These are phyloP conservation scores for Pisolithus albus DNA, from an alignment of 768 basidiomycete genomes.

Conservation along the genomic window DNA sequence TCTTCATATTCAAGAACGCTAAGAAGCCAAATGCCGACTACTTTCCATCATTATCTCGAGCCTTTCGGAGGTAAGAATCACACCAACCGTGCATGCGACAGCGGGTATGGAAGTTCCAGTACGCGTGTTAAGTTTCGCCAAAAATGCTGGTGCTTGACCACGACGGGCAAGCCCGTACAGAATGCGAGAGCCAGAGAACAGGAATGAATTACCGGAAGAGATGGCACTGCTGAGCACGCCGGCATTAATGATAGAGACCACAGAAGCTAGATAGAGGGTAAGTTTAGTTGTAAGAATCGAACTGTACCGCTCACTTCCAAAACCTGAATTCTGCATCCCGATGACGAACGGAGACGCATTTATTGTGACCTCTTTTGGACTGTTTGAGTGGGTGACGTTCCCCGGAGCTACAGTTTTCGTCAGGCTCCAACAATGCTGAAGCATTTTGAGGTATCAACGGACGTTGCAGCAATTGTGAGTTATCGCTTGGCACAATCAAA, in stretches of 20 bases:
- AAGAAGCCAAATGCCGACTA: constrained; percentile 33
- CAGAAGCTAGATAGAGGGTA: constrained; percentile 36
- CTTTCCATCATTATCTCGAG: constrained; percentile 3
- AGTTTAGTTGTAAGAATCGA: constrained; percentile 15
- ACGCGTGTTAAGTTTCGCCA: constrained; percentile 32
- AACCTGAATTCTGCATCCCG: constrained; percentile 61
- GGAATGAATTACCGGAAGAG: constrained; percentile 61
- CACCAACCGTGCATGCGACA: constrained; percentile 20
- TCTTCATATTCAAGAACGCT: not conserved
- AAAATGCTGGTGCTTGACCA: constrained; percentile 46
- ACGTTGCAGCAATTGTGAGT: constrained; percentile 41
- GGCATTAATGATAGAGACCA: constrained; percentile 57
- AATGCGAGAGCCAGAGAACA: constrained; percentile 45
- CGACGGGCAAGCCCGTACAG: constrained; percentile 37
- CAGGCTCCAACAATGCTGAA: not conserved
- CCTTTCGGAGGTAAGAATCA: not conserved
- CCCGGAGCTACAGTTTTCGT: constrained; percentile 23
- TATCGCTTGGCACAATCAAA: constrained; percentile 67
- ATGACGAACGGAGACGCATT: constrained; percentile 62
- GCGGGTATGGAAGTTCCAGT: constrained; percentile 38
- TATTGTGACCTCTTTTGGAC: not conserved
- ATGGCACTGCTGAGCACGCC: constrained; percentile 65
- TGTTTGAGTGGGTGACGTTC: constrained; percentile 54
- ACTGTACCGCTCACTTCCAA: constrained; percentile 37
- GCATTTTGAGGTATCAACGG: constrained; percentile 4